Percentiles rank a stretch among this genome's conserved stretches.
phyloP scores from a whole-genome alignment of 768 basidiomycete species.

The Asterophora parasitica region DNA sequence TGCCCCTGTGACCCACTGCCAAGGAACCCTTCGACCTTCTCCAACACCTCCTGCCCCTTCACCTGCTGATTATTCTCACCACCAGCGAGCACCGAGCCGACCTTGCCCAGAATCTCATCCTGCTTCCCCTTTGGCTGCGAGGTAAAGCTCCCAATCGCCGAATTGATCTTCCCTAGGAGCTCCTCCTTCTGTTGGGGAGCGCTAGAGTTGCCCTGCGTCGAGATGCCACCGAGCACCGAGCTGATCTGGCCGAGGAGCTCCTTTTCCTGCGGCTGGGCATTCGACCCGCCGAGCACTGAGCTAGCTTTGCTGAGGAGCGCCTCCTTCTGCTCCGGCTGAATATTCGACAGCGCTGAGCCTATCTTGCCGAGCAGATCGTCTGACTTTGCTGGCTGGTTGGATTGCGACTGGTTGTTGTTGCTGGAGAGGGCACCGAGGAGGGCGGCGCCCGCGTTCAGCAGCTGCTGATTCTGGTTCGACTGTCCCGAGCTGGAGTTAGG shows the following conservation, averaged over 20 bases:
- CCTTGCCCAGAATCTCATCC: no score
- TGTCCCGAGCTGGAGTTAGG: not conserved
- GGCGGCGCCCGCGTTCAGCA: conserved; percentile 1
- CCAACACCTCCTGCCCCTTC: conserved; percentile 10
- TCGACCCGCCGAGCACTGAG: no score
- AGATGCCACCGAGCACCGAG: no score
- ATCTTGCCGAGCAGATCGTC: conserved; percentile 8
- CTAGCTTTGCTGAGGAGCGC: not conserved
- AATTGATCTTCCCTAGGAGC: conserved; percentile 6
- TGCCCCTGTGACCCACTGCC: no score
- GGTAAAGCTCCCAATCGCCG: conserved; percentile 4
- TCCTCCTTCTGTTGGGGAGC: no score
- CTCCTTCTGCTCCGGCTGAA: no score
- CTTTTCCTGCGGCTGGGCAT: no score
- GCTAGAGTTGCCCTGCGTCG: no score
- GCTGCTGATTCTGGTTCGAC: not conserved
- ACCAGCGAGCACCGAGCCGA: no score
- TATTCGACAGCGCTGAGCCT: not conserved
- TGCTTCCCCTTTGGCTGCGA: not conserved
- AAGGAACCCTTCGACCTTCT: no score
- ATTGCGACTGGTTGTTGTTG: not conserved
- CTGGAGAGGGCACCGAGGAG: conserved; percentile 5
- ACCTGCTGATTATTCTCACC: conserved; percentile 5
- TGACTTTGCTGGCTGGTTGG: not conserved
- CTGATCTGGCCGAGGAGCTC: no score